phyloP scores from a whole-genome alignment of 225 moss, liverwort and hornwort genomes.

The Pseudoscleropodium purum region DNA sequence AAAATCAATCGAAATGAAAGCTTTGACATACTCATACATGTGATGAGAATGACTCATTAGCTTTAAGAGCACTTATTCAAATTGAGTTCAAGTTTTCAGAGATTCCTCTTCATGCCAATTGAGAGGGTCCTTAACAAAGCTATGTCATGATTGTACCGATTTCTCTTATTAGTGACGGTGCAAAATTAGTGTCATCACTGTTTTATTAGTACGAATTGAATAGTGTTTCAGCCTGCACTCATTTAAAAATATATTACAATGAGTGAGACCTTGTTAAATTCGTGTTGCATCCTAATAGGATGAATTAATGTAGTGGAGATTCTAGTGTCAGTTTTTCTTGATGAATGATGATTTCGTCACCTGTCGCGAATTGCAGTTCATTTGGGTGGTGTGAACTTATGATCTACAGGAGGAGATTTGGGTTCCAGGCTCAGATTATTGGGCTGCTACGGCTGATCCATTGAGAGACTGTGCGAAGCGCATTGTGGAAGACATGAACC shows the following conservation, averaged over 20 bases:
- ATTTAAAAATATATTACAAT: neutral
- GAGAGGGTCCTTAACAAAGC: neutral
- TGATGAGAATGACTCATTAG: neutral
- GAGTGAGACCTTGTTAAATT: neutral
- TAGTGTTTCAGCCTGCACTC: neutral
- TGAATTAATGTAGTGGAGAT: neutral
- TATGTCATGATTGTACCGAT: neutral
- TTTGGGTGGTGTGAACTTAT: neutral
- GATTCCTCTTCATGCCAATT: neutral
- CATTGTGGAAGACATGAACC: slow-evolving; percentile 95
- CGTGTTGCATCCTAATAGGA: neutral
- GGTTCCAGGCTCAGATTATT: slow-evolving; percentile 74
- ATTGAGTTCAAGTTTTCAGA: neutral
- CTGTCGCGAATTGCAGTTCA: neutral
- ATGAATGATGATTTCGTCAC: neutral
- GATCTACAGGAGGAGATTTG: slow-evolving; percentile 68
- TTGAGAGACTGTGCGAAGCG: slow-evolving; percentile 77
- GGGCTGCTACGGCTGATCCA: slow-evolving; percentile 71
- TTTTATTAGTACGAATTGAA: too few relatives aligned
- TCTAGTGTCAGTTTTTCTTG: neutral
- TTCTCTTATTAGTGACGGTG: neutral
- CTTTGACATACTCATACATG: neutral
- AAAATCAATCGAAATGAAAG: neutral
- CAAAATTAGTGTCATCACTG: neutral
- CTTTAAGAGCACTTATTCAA: neutral